A percentile compares a stretch with the other conserved stretches of the same genome.
phyloP scores from a whole-genome alignment of 352 stramenopile genomes.

The Globisporangium rhizosaccharum region DNA sequence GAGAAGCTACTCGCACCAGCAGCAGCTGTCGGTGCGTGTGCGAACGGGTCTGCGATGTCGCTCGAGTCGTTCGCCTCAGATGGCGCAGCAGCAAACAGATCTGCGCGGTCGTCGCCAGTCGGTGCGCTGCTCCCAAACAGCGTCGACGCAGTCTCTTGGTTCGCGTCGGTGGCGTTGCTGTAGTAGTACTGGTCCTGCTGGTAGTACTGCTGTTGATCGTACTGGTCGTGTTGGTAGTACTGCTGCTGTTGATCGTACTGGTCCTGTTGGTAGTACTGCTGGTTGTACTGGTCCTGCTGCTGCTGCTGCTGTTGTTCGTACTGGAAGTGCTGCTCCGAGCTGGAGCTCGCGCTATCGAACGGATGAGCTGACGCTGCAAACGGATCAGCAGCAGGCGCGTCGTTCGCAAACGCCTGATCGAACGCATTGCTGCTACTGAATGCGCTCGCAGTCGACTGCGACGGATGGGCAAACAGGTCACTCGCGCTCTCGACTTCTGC shows the following conservation, averaged over 20 bases:
- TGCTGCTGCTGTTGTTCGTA: background rate
- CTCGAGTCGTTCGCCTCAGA: background rate
- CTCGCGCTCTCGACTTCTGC: background rate
- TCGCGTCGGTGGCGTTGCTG: background rate
- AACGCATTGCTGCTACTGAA: slow-evolving; percentile 4
- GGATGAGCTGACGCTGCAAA: background rate
- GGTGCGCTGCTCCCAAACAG: background rate
- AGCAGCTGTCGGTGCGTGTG: background rate
- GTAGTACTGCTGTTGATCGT: slow-evolving; percentile 1
- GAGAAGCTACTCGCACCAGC: no score
- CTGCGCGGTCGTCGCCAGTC: background rate
- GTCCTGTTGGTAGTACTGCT: background rate
- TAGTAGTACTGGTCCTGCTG: slow-evolving; percentile 5
- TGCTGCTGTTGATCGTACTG: background rate
- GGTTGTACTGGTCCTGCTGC: background rate
- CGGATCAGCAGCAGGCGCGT: background rate
- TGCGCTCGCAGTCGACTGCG: background rate
- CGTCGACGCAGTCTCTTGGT: background rate
- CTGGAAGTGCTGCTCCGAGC: background rate
- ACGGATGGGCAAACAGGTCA: slow-evolving; percentile 6
- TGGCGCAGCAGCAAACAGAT: slow-evolving; percentile 1
- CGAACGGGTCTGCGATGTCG: slow-evolving; percentile 12
- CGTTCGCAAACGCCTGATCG: slow-evolving; percentile 1
- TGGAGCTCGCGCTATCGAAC: background rate
- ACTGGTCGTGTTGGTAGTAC: background rate